Percentiles rank a stretch among this genome's conserved stretches.
These are phyloP conservation scores for Metschnikowia peoriensis DNA, from an alignment of 805 yeast genomes.

Conservation along the genomic window DNA sequence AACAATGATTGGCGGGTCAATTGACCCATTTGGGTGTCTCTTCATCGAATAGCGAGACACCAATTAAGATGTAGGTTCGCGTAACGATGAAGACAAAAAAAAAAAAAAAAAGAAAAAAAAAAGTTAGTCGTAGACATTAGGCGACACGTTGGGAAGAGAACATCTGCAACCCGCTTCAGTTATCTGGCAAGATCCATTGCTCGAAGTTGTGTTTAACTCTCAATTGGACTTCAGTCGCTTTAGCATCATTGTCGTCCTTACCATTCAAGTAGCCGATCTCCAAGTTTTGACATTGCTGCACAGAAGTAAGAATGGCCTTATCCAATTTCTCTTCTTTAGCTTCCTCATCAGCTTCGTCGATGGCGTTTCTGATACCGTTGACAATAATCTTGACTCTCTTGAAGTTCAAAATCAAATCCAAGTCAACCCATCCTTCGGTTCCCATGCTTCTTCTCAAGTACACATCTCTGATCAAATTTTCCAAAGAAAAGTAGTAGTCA, in stretches of 20 bases:
- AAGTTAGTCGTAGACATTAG: neutral
- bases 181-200: conserved; percentile 65
- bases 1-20: neutral
- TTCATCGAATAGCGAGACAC: neutral
- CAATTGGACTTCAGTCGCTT: conserved; percentile 50
- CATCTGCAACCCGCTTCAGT: conserved; percentile 4
- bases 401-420: conserved; percentile 62
- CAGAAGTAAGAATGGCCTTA: conserved; percentile 49
- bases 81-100: conserved; percentile 3
- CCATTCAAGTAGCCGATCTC: conserved; percentile 43
- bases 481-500: conserved; percentile 87
- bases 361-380: conserved; percentile 36
- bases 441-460: conserved; percentile 78
- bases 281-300: conserved; percentile 51
- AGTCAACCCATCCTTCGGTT: conserved; percentile 66
- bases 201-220: conserved; percentile 58
- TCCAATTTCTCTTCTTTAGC: conserved; percentile 23
- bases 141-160: neutral
- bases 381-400: conserved; percentile 66
- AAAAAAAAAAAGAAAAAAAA: conserved; percentile 10
- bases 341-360: conserved; percentile 24
- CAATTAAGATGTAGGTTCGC: neutral
- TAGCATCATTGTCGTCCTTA: conserved; percentile 27
- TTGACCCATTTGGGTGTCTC: neutral
- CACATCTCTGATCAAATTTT: conserved; percentile 82